Evolutionary conservation across 2,329 filamentous ascomycete species (phyloP).

Genomic region (Purpureocillium lavendulum): DNA sequence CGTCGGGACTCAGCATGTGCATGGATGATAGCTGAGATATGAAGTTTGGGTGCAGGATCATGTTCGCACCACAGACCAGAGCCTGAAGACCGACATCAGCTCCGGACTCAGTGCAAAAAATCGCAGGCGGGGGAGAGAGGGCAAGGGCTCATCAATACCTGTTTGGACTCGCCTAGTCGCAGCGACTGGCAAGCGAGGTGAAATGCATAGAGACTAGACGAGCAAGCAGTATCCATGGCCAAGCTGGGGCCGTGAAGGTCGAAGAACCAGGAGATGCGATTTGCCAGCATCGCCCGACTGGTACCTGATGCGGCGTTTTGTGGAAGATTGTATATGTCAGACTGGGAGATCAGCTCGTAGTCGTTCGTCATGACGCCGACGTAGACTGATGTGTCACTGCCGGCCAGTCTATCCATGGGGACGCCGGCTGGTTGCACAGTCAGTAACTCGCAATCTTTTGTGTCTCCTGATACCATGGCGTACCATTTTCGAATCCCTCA

Average conservation of each 20-base stretch:
- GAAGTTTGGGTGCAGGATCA: conserved; percentile 10
- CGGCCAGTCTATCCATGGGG: conserved; percentile 4
- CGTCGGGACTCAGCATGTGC: conserved; percentile 13
- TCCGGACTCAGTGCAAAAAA: conserved; percentile 4
- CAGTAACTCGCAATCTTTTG: too few relatives aligned
- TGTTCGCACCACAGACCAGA: conserved; percentile 14
- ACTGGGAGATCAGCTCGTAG: conserved; percentile 21
- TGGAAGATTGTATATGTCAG: too few relatives aligned
- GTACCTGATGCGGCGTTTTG: conserved; percentile 20
- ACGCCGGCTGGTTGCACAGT: too few relatives aligned
- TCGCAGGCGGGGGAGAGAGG: too few relatives aligned
- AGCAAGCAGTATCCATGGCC: conserved; percentile 25
- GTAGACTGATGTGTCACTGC: conserved; percentile 26
- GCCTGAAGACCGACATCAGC: conserved; percentile 12
- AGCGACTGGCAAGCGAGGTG: conserved; percentile 16
- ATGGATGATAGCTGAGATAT: conserved; percentile 6
- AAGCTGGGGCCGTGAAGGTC: conserved; percentile 22
- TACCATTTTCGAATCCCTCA: conserved; percentile 2
- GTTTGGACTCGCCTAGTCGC: neutral
- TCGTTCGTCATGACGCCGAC: conserved; percentile 21
- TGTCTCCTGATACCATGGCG: too few relatives aligned
- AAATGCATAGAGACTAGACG: conserved; percentile 17
- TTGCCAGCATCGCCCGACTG: conserved; percentile 22
- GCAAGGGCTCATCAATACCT: too few relatives aligned
- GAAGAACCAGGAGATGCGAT: conserved; percentile 28